Base-by-base conservation (phyloP, 768 basidiomycete species). In the Hortiboletus campestris region DNA sequence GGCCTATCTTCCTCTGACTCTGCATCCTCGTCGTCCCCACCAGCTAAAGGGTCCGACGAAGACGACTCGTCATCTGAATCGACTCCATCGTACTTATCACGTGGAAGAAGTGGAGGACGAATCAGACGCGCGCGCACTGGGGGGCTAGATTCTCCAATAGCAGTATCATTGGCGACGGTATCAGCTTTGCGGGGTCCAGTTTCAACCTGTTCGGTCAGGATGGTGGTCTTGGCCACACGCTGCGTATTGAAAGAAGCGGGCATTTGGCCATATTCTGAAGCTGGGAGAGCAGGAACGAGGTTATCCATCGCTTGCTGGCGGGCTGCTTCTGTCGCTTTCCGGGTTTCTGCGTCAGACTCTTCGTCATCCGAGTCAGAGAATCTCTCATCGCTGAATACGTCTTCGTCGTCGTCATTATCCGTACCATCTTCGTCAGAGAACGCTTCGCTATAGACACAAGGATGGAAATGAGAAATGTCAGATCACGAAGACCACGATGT, bases 261-360 rank as follows among this genome's bases (percentile, higher is more conserved):
- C 90, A 94, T 92, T 65, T 82, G 80, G 8, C 97, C 97, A 70
- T 98, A 99, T 53, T 98, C 94, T 7, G 83, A 82, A 8, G 86
- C 81, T 16, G 86, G 84, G 20, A 99, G 75, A 0, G 80, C 81
- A 2, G 92, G 85, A 5, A 99, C 92, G 35, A 99, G 83, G 50
- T 80, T 82, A 49, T 89, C 86, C 84, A 94, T 85, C 2, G 85
- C 84, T 1, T 78, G 80, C 55, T 84, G 82, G 56, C 83, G 80
- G 45, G 81, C 77, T 12, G 71, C 68, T 9, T 67, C 59, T 11
- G 67, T 63, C 14, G 53, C 54, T 55, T 67, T 64, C 35, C 59
- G 57, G 14, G 68, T 62, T 13, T 71, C 76, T 13, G 66, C 72
- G 20, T 66, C 65, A 31, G 74, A 72, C 42, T 72, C 68, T 38